These are phyloP conservation scores for Colletotrichum cuscutae DNA, from an alignment of 2,329 filamentous ascomycete species.

Conservation along the genomic window DNA sequence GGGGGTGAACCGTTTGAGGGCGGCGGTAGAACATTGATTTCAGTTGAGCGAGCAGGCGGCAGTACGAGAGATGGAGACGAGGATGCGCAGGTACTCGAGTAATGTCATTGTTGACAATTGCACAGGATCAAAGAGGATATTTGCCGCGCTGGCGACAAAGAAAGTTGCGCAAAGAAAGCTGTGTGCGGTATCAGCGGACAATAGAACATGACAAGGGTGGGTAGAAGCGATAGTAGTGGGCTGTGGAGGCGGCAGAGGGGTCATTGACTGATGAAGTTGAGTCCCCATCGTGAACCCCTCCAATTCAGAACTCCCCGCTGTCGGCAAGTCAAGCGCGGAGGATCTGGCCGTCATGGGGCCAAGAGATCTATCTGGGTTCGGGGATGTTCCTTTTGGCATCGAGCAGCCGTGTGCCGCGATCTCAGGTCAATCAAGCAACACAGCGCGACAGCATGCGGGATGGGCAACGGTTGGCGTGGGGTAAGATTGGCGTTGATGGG, in stretches of 20 bases:
- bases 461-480: not conserved
- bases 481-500: not conserved
- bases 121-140: not conserved
- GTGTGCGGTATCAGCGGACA: not conserved
- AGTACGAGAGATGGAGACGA: not conserved
- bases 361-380: not conserved
- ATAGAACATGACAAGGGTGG: not conserved
- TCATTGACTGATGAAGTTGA: not conserved
- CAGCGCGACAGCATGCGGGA: not conserved
- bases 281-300: not conserved
- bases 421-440: not conserved
- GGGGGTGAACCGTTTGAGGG: not conserved
- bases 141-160: not conserved
- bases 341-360: not conserved
- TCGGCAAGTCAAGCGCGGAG: not conserved
- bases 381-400: not conserved
- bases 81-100: slow-evolving; percentile 3
- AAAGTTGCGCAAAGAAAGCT: not conserved
- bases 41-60: not conserved
- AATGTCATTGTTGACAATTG: slow-evolving; percentile 7
- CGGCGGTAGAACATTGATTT: not conserved
- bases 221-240: not conserved
- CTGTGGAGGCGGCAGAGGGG: not conserved
- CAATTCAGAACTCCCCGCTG: not conserved
- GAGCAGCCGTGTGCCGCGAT: not conserved